Evolutionary conservation across 1,284 basidiomycete genomes (phyloP).

Genomic region (Schizophyllum commune): DNA sequence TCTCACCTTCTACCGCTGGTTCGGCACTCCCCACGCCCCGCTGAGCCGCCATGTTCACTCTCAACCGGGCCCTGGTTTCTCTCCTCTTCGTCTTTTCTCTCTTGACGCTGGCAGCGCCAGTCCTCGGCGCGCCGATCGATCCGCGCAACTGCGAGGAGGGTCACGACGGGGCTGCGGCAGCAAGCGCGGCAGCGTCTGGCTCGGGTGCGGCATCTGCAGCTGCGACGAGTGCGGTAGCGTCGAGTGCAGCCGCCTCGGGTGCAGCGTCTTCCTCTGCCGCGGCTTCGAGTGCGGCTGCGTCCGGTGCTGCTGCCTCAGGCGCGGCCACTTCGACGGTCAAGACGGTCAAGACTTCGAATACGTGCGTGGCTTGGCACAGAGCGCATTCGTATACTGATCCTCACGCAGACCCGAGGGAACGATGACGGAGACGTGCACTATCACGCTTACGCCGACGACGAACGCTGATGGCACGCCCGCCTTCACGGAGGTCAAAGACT

Average conservation of each 20-base stretch:
- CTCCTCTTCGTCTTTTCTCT: constrained; percentile 7
- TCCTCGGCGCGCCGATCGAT: constrained; percentile 13
- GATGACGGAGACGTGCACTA: constrained; percentile 55
- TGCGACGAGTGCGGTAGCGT: too few relatives aligned
- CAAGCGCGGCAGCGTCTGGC: constrained; percentile 19
- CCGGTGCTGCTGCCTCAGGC: constrained; percentile 18
- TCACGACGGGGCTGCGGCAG: constrained; percentile 21
- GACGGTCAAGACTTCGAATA: constrained; percentile 14
- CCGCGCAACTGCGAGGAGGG: constrained; percentile 24
- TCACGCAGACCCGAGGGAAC: constrained; percentile 33
- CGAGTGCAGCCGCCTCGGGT: too few relatives aligned
- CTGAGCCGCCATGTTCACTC: constrained; percentile 40
- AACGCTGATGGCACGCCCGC: constrained; percentile 39
- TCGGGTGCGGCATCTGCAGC: too few relatives aligned
- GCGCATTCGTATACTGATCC: background rate
- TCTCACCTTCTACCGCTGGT: constrained; percentile 21
- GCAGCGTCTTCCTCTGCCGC: constrained; percentile 24
- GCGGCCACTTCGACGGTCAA: constrained; percentile 16
- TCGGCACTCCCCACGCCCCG: constrained; percentile 27
- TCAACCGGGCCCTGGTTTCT: constrained; percentile 44
- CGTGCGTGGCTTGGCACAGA: constrained; percentile 12
- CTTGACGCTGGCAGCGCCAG: too few relatives aligned
- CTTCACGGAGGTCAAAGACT: constrained; percentile 54
- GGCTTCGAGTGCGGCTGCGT: constrained; percentile 15
- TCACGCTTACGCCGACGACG: constrained; percentile 50